Conservation (phyloP, 2,329 filamentous ascomycete genomes). For the Aureobasidium leucospermi region DNA sequence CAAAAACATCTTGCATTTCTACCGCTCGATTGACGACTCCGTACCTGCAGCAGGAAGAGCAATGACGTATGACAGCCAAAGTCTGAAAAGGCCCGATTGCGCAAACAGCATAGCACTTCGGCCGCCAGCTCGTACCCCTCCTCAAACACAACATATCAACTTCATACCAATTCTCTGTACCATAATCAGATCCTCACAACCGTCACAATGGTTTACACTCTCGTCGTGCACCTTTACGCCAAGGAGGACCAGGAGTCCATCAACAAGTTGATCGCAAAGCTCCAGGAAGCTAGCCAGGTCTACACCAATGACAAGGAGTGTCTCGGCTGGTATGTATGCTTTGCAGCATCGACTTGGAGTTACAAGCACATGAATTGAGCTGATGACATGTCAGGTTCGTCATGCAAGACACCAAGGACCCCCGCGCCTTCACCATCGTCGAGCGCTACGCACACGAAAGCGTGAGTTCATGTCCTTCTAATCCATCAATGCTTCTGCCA, state of each 20-base stretch:
- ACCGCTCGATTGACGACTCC: no score
- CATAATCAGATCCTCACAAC: not conserved
- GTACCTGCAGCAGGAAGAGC: no score
- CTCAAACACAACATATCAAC: no score
- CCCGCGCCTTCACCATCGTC: conserved; percentile 65
- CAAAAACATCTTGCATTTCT: no score
- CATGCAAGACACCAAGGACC: conserved; percentile 66
- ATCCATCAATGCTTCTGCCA: conserved; percentile 18
- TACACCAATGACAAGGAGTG: conserved; percentile 67
- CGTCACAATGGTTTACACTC: conserved; percentile 57
- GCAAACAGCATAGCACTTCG: no score
- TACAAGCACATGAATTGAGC: not conserved
- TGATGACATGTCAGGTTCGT: conserved; percentile 52
- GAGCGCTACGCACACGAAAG: conserved; percentile 63
- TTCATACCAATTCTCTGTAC: no score
- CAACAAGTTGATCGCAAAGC: conserved; percentile 61
- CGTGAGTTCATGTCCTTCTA: conserved; percentile 34
- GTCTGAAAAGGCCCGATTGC: no score
- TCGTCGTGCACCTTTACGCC: conserved; percentile 62
- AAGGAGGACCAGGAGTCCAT: conserved; percentile 59
- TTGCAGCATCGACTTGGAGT: not conserved
- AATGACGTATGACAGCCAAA: no score
- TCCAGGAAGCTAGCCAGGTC: conserved; percentile 65
- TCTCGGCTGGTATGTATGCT: conserved; percentile 27
- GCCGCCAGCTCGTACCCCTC: no score